phyloP scores from a whole-genome alignment of 495 filamentous ascomycete genomes.

The Penicillium verhagenii region DNA sequence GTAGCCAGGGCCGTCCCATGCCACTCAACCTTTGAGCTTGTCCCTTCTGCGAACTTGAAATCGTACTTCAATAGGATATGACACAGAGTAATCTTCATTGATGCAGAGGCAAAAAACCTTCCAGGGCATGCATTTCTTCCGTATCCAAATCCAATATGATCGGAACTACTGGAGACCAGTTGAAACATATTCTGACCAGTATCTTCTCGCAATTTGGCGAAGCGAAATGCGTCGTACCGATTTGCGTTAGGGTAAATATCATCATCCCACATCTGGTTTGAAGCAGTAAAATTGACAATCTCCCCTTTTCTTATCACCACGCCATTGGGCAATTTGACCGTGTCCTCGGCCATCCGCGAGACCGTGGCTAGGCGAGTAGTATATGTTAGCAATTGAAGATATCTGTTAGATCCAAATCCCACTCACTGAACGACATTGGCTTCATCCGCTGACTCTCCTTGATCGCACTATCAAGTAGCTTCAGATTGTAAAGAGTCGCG shows the following conservation, averaged over 20 bases:
- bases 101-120: slow-evolving; percentile 51
- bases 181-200: slow-evolving; percentile 31
- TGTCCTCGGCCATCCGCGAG: slow-evolving; percentile 6
- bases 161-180: slow-evolving; percentile 32
- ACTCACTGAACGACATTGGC: slow-evolving; percentile 29
- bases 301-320: not conserved
- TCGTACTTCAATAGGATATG: too few species aligned
- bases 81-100: too few species aligned
- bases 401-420: not conserved
- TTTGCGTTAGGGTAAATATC: not conserved
- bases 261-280: not conserved
- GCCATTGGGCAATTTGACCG: not conserved
- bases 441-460: slow-evolving; percentile 33
- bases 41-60: too few species aligned
- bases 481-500: slow-evolving; percentile 39
- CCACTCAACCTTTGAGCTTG: too few species aligned
- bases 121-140: slow-evolving; percentile 53
- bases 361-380: too few species aligned
- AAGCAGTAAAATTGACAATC: too few species aligned
- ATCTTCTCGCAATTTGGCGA: slow-evolving; percentile 22
- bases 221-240: not conserved
- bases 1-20: too few species aligned
- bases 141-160: slow-evolving; percentile 44
- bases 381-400: slow-evolving; percentile 27
- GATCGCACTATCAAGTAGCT: slow-evolving; percentile 37